phyloP scores from a whole-genome alignment of 352 stramenopile species.

The Pythium graminicola region DNA sequence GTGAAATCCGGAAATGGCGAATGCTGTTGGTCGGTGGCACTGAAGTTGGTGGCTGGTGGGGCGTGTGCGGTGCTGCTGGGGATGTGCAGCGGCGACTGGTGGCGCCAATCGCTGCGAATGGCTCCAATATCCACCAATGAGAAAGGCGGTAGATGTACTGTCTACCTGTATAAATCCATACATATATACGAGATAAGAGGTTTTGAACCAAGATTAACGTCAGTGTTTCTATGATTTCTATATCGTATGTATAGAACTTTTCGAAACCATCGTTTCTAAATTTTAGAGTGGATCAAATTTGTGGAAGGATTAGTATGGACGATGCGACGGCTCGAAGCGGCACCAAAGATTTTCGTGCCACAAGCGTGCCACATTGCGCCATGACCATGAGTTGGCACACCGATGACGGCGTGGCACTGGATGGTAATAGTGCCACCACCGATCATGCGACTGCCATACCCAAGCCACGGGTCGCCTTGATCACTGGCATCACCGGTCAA shows the following conservation, averaged over 20 bases:
- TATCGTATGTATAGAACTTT: not conserved
- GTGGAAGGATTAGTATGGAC: slow-evolving; percentile 22
- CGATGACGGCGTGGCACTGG: not conserved
- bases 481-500: slow-evolving; percentile 98
- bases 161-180: slow-evolving; percentile 6
- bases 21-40: not conserved
- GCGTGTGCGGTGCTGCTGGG: slow-evolving; percentile 14
- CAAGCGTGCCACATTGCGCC: not conserved
- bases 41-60: slow-evolving; percentile 1
- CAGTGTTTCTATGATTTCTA: not conserved
- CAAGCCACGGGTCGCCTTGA: slow-evolving; percentile 69
- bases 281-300: too few species aligned
- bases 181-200: slow-evolving; percentile 8
- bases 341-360: not conserved
- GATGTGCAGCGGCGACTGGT: not conserved
- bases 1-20: slow-evolving; percentile 30
- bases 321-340: slow-evolving; percentile 9
- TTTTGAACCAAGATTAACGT: slow-evolving; percentile 1
- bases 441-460: not conserved
- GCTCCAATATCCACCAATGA: slow-evolving; percentile 40
- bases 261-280: slow-evolving; percentile 7
- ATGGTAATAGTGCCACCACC: not conserved
- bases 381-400: slow-evolving; percentile 18
- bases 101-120: slow-evolving; percentile 38
- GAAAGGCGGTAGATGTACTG: not conserved